A percentile compares a stretch with the other conserved stretches of the same genome.
These are phyloP conservation scores for Lentinus tigrinus DNA, from an alignment of 768 basidiomycete genomes.

Conservation along the genomic window DNA sequence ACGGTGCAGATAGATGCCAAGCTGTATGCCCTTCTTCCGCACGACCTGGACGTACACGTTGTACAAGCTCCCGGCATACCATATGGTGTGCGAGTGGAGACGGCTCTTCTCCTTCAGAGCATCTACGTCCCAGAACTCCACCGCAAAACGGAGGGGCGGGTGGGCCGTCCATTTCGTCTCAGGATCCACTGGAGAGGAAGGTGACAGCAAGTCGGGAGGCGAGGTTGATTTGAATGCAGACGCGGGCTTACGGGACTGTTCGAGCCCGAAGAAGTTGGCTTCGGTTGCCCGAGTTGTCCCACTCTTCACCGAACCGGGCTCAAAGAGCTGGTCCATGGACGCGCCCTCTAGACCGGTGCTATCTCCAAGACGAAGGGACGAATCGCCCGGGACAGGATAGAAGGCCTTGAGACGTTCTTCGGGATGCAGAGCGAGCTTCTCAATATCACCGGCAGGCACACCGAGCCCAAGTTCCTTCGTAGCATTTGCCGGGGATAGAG, in stretches of 20 bases:
- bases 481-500: constrained; percentile 34
- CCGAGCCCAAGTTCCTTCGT: constrained; percentile 70
- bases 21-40: constrained; percentile 75
- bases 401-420: constrained; percentile 31
- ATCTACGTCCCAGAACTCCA: constrained; percentile 90
- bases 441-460: constrained; percentile 52
- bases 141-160: constrained; percentile 80
- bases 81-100: constrained; percentile 81
- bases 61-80: constrained; percentile 87
- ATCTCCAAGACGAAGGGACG: constrained; percentile 75
- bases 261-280: constrained; percentile 64
- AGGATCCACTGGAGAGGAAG: constrained; percentile 36
- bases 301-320: constrained; percentile 20
- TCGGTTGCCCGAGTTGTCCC: constrained; percentile 36
- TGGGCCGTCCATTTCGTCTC: constrained; percentile 65
- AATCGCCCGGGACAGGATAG: constrained; percentile 66
- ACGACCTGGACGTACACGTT: constrained; percentile 90
- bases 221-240: constrained; percentile 13
- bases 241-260: constrained; percentile 42
- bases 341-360: constrained; percentile 48
- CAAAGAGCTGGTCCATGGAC: constrained; percentile 74
- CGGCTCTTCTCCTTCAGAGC: constrained; percentile 81
- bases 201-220: background rate
- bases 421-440: constrained; percentile 19
- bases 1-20: constrained; percentile 87